Percentiles rank a stretch among this genome's conserved stretches.
These are phyloP conservation scores for Mycena crocata DNA, from an alignment of 768 basidiomycete genomes.

Conservation along the genomic window DNA sequence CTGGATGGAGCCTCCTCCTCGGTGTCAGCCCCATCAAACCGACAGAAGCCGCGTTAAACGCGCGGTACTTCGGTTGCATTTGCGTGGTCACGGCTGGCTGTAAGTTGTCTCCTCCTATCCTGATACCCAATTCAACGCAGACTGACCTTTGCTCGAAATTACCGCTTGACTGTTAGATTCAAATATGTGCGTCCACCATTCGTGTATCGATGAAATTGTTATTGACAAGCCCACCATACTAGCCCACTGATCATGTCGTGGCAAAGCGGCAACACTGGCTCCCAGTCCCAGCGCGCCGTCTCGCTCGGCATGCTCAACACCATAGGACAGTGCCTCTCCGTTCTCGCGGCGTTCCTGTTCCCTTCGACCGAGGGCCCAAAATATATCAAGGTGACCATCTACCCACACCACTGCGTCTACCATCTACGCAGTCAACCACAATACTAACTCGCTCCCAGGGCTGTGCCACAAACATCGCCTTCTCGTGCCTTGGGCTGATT, in stretches of 20 bases:
- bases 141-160: not conserved
- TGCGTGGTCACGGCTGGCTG: constrained; percentile 24
- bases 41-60: not conserved
- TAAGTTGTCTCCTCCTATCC: not conserved
- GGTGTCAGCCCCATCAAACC: constrained; percentile 15
- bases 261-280: constrained; percentile 26
- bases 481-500: constrained; percentile 11
- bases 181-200: constrained; percentile 5
- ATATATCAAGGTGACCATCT: constrained; percentile 6
- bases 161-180: constrained; percentile 1
- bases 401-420: not conserved
- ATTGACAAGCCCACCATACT: not conserved
- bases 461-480: constrained; percentile 25
- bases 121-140: not conserved
- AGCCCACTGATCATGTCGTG: constrained; percentile 28
- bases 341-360: constrained; percentile 30
- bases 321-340: constrained; percentile 28
- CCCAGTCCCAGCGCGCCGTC: constrained; percentile 27
- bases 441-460: not conserved
- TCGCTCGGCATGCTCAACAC: constrained; percentile 32
- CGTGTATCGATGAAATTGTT: not conserved
- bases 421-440: not conserved
- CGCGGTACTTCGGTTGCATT: constrained; percentile 25
- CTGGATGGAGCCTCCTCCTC: constrained; percentile 23
- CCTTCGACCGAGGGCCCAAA: constrained; percentile 19